Evolutionary conservation across 139 green algal species (phyloP).

Genomic region (Diplosphaera chodatii): DNA sequence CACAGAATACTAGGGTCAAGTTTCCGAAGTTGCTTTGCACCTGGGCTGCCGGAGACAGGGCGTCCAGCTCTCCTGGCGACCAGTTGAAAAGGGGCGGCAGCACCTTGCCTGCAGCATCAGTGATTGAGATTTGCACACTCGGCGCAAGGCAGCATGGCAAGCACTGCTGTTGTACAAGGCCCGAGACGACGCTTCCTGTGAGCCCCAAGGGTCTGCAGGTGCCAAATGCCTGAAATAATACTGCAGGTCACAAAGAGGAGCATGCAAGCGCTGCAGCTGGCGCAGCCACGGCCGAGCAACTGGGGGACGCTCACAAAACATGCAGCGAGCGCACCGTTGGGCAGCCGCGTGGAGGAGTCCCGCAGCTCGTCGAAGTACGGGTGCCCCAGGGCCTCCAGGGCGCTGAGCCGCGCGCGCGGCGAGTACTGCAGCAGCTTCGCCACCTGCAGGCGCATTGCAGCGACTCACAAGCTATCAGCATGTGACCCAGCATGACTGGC

Average conservation of each 20-base stretch:
- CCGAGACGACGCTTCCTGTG: no score
- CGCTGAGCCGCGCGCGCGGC: slow-evolving; percentile 64
- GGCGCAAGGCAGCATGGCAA: neutral
- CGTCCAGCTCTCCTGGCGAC: slow-evolving; percentile 73
- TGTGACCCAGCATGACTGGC: slow-evolving; percentile 70
- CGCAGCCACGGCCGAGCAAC: no score
- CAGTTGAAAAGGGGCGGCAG: slow-evolving; percentile 94
- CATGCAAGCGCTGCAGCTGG: no score
- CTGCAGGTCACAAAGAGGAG: no score
- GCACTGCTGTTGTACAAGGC: no score
- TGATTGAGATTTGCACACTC: no score
- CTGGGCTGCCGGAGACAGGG: slow-evolving; percentile 36
- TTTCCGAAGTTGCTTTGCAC: no score
- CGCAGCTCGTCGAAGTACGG: slow-evolving; percentile 96
- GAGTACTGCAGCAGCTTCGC: slow-evolving; percentile 90
- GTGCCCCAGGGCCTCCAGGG: slow-evolving; percentile 76
- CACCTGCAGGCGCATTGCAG: slow-evolving; percentile 37
- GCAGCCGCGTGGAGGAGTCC: slow-evolving; percentile 68
- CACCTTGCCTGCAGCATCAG: slow-evolving; percentile 48
- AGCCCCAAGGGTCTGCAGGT: no score
- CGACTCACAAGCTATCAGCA: no score
- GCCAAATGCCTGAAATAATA: no score
- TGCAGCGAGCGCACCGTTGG: slow-evolving; percentile 53
- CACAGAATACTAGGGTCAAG: no score
- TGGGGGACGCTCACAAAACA: no score